Evolutionary conservation across 2,329 filamentous ascomycete genomes (phyloP).

Genomic region (Aureobasidium lini): DNA sequence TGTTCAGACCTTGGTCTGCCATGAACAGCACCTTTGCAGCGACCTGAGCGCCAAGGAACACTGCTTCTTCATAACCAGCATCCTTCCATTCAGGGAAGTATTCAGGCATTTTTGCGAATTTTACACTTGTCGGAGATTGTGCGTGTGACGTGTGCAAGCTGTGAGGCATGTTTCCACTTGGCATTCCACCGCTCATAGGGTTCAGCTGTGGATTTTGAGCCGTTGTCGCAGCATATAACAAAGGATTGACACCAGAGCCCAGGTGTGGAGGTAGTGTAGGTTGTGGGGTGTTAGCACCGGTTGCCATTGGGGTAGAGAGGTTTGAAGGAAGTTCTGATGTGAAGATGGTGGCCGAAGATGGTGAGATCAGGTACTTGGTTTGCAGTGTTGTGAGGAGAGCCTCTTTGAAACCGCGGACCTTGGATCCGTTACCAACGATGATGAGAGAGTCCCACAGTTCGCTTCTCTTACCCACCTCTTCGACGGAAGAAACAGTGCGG

Average conservation of each 20-base stretch:
- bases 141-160: conserved; percentile 55
- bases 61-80: conserved; percentile 65
- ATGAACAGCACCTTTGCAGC: conserved; percentile 70
- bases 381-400: conserved; percentile 74
- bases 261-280: conserved; percentile 37
- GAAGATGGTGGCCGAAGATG: conserved; percentile 90
- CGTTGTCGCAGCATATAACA: conserved; percentile 84
- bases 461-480: conserved; percentile 76
- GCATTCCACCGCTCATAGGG: conserved; percentile 26
- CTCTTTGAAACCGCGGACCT: conserved; percentile 71
- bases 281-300: conserved; percentile 84
- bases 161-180: conserved; percentile 29
- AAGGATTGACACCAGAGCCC: conserved; percentile 63
- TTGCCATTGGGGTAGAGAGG: conserved; percentile 82
- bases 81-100: conserved; percentile 90
- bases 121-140: conserved; percentile 78
- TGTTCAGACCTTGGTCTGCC: conserved; percentile 57
- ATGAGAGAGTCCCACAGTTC: conserved; percentile 88
- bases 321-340: conserved; percentile 93
- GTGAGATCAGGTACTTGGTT: conserved; percentile 81
- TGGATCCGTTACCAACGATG: conserved; percentile 81
- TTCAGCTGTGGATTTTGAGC: conserved; percentile 50
- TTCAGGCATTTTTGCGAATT: conserved; percentile 66
- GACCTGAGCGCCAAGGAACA: conserved; percentile 82
- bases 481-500: conserved; percentile 71